Base-by-base conservation (phyloP, 139 green algal genomes). In the Picochlorum costavermella region DNA sequence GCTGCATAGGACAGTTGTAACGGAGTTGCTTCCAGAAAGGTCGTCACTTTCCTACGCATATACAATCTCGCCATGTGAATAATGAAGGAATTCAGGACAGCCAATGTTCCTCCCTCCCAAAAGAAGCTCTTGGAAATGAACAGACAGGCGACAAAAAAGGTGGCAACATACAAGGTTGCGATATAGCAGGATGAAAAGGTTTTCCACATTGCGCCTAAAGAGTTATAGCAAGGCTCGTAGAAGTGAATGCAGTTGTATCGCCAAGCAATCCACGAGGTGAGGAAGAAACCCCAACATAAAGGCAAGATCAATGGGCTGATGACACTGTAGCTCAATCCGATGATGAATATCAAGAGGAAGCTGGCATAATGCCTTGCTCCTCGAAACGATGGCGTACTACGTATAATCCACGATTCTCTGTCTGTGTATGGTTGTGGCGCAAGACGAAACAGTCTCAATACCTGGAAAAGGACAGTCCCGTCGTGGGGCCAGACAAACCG, bases 401-500 rank as follows among this genome's bases (percentile, higher is more conserved):
- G 28, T 23, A 61, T 61, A 12, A 61, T 29, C 56, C 29, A 44
- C 11, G 23, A 30, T 0, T 61, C 56, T 6, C 56, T 26, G 3
- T 61, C 56, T 29, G n/a, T 30, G 2, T 23, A 23, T 23, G 56
- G 56, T 5, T 12, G 13, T 20, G 16, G 46, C 10, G n/a, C 23
- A 9, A 44, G 30, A 1, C 28, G 12, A 25, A 61, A n/a, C 26
- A 46, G 43, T 46, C 56, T 44, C n/a, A 61, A 45, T n/a, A 61
- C 16, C 13, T 46, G 14, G 43, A 61, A 61, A 16, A 61, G 56
- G 13, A 61, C 30, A 26, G 56, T 61, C 13, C 56, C 56, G 23
- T 61, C 56, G 11, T 61, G 56, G 8, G 56, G 56, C 56, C 56
- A 61, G 16, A 61, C 30, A 61, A 61, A 61, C 4, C 56, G 56